Evolutionary conservation across 2,329 filamentous ascomycete genomes (phyloP), one percentile per base, ranked within the genome.

Genomic region (Emmonsia crescens): DNA sequence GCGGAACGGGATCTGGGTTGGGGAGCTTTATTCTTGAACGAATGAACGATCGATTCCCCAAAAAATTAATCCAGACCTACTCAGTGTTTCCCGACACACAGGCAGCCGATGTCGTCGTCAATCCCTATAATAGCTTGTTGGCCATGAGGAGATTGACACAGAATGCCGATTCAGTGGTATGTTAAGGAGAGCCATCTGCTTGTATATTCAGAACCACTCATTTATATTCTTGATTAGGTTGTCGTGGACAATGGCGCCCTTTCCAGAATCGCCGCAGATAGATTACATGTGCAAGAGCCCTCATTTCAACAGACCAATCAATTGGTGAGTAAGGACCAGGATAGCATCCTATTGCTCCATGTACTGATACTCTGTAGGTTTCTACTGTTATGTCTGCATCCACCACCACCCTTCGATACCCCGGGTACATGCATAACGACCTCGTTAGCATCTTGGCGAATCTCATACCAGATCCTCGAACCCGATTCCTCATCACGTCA

Each of bases 361-460:
- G n/a, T 40, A 46, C 60, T 68, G 60, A 70, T 24, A 29, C 52
- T 56, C 56, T 62, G n/a, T 56, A 88, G 84, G 83, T 94, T 3
- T 94, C 91, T 8, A 99, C 95, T 1, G 95, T 99, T 74, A 99
- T 99, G 94, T 96, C 92, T 42, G 94, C 94, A 46, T 95, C 91
- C 72, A 99, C 94, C 3, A 97, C 93, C 10, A 96, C 95, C 2
- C 85, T 99, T 58, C 85, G 94, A 72, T 99, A 99, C 74, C 94
- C 94, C 1, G 94, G 94, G 46, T 99, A 99, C 78, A 99, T 99
- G 94, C 94, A 99, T 80, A 99, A 99, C 75, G 94, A 99, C 73
- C 87, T 99, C 19, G 92, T 96, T 71, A 94, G 93, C 75, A 97
- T 99, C 69, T 83, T 99, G 62, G 94, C 95, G 29, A 96, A 91